phyloP scores from a whole-genome alignment of 768 basidiomycete species.

The Psilocybe sp. region DNA sequence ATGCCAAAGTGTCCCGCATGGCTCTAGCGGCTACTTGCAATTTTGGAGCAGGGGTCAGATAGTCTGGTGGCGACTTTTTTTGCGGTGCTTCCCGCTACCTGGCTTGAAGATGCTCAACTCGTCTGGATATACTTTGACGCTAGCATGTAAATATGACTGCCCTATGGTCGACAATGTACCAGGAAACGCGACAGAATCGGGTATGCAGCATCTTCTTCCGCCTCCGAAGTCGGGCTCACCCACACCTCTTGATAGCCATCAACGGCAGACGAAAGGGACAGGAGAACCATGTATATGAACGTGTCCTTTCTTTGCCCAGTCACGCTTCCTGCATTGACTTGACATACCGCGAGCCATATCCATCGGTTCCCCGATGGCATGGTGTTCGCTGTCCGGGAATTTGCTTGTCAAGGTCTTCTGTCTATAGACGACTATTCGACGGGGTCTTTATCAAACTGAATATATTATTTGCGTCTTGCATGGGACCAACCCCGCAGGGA shows the following conservation, averaged over 20 bases:
- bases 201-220: constrained; percentile 16
- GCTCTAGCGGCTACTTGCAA: too few relatives aligned
- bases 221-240: constrained; percentile 10
- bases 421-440: constrained; percentile 7
- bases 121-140: background rate
- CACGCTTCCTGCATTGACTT: constrained; percentile 28
- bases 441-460: constrained; percentile 1
- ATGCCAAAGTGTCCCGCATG: too few relatives aligned
- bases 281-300: constrained; percentile 22
- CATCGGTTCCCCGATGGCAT: constrained; percentile 20
- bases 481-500: constrained; percentile 10
- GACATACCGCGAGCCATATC: constrained; percentile 31
- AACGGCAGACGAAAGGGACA: constrained; percentile 23
- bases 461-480: constrained; percentile 7
- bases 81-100: too few relatives aligned
- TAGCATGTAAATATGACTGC: background rate
- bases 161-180: background rate
- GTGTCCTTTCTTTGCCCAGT: constrained; percentile 22
- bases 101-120: too few relatives aligned
- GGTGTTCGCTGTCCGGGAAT: constrained; percentile 10
- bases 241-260: constrained; percentile 20
- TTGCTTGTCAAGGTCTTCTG: constrained; percentile 14
- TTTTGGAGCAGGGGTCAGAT: too few relatives aligned
- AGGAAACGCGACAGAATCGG: constrained; percentile 20
- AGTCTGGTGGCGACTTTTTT: too few relatives aligned